These are phyloP conservation scores for Datura wrightii DNA, from an alignment of 257 asterid species.

Conservation along the genomic window DNA sequence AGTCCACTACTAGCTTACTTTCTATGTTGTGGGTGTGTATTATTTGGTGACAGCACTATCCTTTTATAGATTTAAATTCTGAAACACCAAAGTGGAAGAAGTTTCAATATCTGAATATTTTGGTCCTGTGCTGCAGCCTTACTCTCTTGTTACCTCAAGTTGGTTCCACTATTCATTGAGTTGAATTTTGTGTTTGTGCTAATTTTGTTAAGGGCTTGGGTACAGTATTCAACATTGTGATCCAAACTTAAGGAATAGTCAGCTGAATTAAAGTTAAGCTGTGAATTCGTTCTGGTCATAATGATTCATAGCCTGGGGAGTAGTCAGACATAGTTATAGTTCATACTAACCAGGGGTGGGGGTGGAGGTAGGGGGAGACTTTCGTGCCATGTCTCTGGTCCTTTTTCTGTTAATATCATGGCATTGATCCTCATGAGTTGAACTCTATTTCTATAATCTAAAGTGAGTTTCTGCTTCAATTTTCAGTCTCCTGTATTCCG, in stretches of 20 bases:
- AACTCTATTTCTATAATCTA: not conserved
- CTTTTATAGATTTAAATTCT: not conserved
- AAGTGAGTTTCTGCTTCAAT: not conserved
- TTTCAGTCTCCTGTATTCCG: not conserved
- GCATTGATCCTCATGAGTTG: not conserved
- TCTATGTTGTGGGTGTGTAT: not conserved
- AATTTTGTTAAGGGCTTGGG: not conserved
- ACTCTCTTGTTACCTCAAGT: not conserved
- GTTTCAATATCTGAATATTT: not conserved
- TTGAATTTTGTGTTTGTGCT: not conserved
- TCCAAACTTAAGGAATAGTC: conserved; percentile 4
- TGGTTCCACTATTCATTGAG: not conserved
- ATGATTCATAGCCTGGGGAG: not conserved
- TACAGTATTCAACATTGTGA: conserved; percentile 1
- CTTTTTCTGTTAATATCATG: not conserved
- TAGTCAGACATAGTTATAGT: conserved; percentile 15
- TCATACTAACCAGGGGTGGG: not conserved
- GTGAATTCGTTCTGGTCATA: not conserved
- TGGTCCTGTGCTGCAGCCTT: not conserved
- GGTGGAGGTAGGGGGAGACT: not conserved
- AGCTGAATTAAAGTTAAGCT: not conserved
- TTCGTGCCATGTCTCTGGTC: not conserved
- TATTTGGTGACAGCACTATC: not conserved
- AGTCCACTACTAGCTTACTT: not conserved
- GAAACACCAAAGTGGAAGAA: conserved; percentile 17